Base-by-base conservation (phyloP, 306 rosid species). In the Vachellia pachyceras region DNA sequence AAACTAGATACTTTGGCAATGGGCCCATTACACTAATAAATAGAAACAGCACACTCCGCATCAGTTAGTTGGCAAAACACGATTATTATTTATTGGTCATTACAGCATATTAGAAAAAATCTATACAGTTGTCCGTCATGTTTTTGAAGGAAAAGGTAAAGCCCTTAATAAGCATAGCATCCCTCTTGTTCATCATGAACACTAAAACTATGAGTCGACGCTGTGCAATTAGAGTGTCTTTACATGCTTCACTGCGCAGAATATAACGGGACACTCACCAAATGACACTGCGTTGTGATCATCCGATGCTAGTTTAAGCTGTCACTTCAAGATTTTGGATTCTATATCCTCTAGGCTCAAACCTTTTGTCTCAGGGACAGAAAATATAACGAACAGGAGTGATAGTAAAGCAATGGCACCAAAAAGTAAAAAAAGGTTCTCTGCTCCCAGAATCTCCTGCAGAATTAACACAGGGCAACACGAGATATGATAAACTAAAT, bases 301-400 rank as follows among this genome's bases (percentile, higher is more conserved):
- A 81, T 22, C 73, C 36, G 36, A 49, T 58, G 73, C 64, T 63
- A 69, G 70, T 73, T 80, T 69, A 39, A 69, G 84, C 20, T 22
- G 54, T 92, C 87, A 93, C 82, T 95, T 89, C 88, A 85, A 89
- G 91, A 95, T 82, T 84, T 91, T 90, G 86, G 98, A 86, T 83
- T 95, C 96, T 73, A 95, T 93, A 3, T 95, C 99, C 84, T 95
- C 99, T 87, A 93, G 82, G 83, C 94, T 95, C 89, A 95, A 83
- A 71, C 99, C 99, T 86, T 95, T 91, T 85, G 99, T 95, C 90
- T 95, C 99, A 0, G 97, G 99, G 50, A 95, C 96, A 73, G 79
- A 42, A 73, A 82, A 83, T 46, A 87, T 49, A 29, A 90, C 82
- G 75, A 95, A 95, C 84, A 91, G 70, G 82, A 95, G 97, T 45